Conservation (phyloP, 495 filamentous ascomycete genomes). For the Patellaria atrata region DNA sequence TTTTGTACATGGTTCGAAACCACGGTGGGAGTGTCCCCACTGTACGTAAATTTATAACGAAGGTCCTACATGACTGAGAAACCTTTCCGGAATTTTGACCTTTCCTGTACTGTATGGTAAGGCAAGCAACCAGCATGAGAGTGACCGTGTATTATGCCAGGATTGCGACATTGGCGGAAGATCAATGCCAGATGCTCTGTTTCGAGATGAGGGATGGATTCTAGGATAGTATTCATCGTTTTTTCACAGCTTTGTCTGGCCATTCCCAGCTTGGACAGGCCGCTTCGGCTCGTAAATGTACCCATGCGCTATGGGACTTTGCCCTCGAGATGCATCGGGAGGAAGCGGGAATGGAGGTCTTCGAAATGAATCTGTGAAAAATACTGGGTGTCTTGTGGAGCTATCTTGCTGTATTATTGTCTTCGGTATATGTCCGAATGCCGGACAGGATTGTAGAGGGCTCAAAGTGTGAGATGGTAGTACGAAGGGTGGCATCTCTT, state of each 20-base stretch:
- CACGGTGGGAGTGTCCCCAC: too few relatives aligned
- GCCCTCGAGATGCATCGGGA: constrained; percentile 7
- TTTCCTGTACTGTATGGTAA: too few relatives aligned
- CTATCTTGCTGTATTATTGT: constrained; percentile 26
- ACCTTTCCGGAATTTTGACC: too few relatives aligned
- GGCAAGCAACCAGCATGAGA: too few relatives aligned
- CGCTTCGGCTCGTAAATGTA: constrained; percentile 15
- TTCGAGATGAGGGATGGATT: too few relatives aligned
- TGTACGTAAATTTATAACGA: too few relatives aligned
- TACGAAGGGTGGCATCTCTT: constrained; percentile 26
- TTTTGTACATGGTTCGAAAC: too few relatives aligned
- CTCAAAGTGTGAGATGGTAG: constrained; percentile 1
- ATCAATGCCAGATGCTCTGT: too few relatives aligned
- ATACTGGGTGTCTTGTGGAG: constrained; percentile 27
- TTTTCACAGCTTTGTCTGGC: constrained; percentile 15
- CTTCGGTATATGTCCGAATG: not conserved
- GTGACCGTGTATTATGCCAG: too few relatives aligned
- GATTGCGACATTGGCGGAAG: too few relatives aligned
- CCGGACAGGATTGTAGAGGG: not conserved
- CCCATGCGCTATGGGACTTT: constrained; percentile 17
- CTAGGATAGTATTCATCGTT: too few relatives aligned
- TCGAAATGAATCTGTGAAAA: constrained; percentile 25
- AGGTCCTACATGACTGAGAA: too few relatives aligned
- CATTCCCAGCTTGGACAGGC: constrained; percentile 1
- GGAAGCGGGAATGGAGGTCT: constrained; percentile 27